A percentile compares a stretch with the other conserved stretches of the same genome.
Evolutionary conservation across 805 yeast species (phyloP).

Genomic region (Pichia pseudocactophila): DNA sequence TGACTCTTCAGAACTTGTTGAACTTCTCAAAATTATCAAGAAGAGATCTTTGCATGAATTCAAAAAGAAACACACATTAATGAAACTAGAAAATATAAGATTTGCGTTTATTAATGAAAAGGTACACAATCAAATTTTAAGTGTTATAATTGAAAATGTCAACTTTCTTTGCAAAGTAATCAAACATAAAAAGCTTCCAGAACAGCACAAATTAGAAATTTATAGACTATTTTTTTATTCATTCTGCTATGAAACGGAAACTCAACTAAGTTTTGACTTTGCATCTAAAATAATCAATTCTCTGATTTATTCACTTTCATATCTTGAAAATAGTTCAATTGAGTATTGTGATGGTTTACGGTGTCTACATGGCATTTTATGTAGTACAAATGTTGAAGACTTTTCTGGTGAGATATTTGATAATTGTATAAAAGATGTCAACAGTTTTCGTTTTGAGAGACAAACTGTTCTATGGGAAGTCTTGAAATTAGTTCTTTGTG

Average conservation of each 20-base stretch:
- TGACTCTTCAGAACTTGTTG: background rate
- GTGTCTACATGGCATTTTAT: conserved; percentile 1
- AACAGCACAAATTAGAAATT: conserved; percentile 1
- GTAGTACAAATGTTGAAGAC: conserved; percentile 1
- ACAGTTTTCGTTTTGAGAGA: background rate
- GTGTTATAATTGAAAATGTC: conserved; percentile 1
- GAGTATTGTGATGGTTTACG: conserved; percentile 4
- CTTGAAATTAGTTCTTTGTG: conserved; percentile 3
- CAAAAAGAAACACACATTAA: background rate
- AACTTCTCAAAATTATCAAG: background rate
- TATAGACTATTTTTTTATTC: conserved; percentile 1
- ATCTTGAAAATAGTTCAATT: background rate
- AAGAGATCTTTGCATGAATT: background rate
- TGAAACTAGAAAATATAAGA: conserved; percentile 1
- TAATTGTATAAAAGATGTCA: background rate
- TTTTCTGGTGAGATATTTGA: conserved; percentile 3
- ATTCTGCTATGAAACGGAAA: conserved; percentile 4
- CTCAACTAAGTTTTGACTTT: conserved; percentile 1
- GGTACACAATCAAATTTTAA: conserved; percentile 3
- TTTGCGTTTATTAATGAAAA: background rate
- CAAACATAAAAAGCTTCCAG: background rate
- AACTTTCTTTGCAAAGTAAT: conserved; percentile 1
- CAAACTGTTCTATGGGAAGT: conserved; percentile 6
- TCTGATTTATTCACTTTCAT: background rate
- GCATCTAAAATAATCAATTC: background rate